Evolutionary conservation across 2,329 filamentous ascomycete genomes (phyloP).

Genomic region (Cadophora gregata): DNA sequence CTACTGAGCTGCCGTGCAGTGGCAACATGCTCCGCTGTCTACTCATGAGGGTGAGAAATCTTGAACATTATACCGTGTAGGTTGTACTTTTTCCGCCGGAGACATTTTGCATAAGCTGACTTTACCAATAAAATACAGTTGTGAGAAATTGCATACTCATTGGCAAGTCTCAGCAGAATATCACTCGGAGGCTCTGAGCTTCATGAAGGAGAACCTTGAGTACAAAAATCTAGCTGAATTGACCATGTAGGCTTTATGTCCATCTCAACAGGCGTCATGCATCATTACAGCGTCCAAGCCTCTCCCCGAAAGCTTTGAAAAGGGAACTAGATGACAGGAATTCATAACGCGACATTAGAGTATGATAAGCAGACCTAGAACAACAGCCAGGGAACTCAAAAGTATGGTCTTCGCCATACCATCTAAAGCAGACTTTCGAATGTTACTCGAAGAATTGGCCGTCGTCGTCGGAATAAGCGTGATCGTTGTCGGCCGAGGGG

Average conservation of each 20-base stretch:
- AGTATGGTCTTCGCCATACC: not conserved
- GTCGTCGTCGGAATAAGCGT: constrained; percentile 1
- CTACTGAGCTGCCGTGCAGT: not conserved
- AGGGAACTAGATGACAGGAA: not conserved
- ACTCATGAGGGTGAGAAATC: too few species aligned
- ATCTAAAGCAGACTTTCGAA: not conserved
- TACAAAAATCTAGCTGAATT: too few species aligned
- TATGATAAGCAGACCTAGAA: not conserved
- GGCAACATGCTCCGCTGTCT: too few species aligned
- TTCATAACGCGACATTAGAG: not conserved
- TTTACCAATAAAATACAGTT: not conserved
- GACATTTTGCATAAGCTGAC: not conserved
- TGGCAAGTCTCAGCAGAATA: not conserved
- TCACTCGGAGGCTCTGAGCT: not conserved
- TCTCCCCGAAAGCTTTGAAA: not conserved
- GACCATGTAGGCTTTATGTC: too few species aligned
- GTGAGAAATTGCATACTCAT: not conserved
- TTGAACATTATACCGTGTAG: too few species aligned
- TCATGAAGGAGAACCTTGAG: not conserved
- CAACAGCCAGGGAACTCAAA: not conserved
- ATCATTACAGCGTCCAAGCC: not conserved
- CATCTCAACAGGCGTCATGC: not conserved
- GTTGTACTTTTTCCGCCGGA: too few species aligned
- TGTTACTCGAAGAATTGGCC: not conserved
- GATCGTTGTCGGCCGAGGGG: not conserved